Evolutionary conservation across 129 eudicot species (phyloP).

Genomic region (Flaveria trinervia): DNA sequence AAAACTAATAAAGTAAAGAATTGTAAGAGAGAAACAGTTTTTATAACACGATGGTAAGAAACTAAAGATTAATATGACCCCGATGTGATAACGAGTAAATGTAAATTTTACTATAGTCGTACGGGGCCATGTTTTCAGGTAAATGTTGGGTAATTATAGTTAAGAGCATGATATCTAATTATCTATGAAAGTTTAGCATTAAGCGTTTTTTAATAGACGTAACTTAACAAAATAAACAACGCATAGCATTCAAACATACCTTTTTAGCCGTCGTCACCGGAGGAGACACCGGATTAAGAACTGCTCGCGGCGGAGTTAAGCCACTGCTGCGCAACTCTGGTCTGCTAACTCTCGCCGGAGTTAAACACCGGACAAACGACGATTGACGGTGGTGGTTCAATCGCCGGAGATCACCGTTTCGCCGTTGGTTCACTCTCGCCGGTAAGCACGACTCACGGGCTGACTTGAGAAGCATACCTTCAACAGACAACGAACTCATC

Average conservation of each 20-base stretch:
- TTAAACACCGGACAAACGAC: neutral
- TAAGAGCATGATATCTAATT: no score
- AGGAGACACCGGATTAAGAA: constrained; percentile 63
- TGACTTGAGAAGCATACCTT: constrained; percentile 41
- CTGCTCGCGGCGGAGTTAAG: constrained; percentile 39
- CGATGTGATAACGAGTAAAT: no score
- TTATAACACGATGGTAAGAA: no score
- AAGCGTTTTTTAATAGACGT: no score
- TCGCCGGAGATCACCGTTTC: constrained; percentile 28
- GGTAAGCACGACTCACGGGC: constrained; percentile 32
- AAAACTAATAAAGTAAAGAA: no score
- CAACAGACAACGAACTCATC: constrained; percentile 48
- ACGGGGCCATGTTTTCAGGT: no score
- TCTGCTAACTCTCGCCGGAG: neutral
- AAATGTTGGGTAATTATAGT: no score
- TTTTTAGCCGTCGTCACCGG: constrained; percentile 52
- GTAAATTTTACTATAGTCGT: no score
- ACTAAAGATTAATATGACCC: no score
- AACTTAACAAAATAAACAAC: no score
- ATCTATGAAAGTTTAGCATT: no score
- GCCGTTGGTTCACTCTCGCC: constrained; percentile 33
- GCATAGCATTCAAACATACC: constrained; percentile 36
- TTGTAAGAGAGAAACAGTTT: no score
- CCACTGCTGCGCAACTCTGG: constrained; percentile 18
- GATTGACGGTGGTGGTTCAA: constrained; percentile 17